These are phyloP conservation scores for Yarrowia divulgata DNA, from an alignment of 805 yeast species.

Conservation along the genomic window DNA sequence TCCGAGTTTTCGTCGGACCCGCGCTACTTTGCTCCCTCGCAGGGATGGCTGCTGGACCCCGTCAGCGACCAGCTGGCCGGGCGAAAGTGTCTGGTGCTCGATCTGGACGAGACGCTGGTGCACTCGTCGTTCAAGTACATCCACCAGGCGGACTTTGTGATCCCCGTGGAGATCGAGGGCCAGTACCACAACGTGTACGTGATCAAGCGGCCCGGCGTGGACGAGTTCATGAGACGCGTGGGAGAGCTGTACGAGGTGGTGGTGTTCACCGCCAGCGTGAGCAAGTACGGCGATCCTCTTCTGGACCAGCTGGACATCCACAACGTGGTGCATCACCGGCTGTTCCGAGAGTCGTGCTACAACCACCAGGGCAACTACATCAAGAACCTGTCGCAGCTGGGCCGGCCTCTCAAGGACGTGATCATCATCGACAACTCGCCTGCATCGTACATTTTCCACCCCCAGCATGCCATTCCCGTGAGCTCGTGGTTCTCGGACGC, in stretches of 20 bases:
- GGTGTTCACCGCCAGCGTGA: conserved; percentile 94
- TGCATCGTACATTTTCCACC: conserved; percentile 97
- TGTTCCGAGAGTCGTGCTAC: conserved; percentile 93
- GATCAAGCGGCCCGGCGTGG: conserved; percentile 97
- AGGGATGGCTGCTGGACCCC: conserved; percentile 56
- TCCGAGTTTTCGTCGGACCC: conserved; percentile 37
- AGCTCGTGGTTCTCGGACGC: conserved; percentile 98
- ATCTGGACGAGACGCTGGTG: conserved; percentile 94
- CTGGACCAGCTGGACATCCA: conserved; percentile 85
- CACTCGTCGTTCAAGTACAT: conserved; percentile 93
- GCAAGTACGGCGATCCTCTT: conserved; percentile 95
- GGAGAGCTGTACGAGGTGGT: conserved; percentile 93
- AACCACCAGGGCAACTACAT: conserved; percentile 94
- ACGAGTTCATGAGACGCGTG: conserved; percentile 82
- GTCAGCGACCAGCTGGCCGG: conserved; percentile 58
- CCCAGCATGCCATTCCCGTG: conserved; percentile 96
- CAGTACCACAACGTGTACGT: conserved; percentile 94
- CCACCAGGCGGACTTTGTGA: conserved; percentile 92
- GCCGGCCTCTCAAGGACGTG: conserved; percentile 84
- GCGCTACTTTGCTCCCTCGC: conserved; percentile 25
- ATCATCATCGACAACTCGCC: conserved; percentile 97
- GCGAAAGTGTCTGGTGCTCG: conserved; percentile 87
- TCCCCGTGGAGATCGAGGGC: conserved; percentile 95
- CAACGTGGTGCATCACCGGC: conserved; percentile 81
- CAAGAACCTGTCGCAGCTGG: conserved; percentile 91